phyloP scores from a whole-genome alignment of 2,329 filamentous ascomycete genomes.

The Penicillium sclerotigenum region DNA sequence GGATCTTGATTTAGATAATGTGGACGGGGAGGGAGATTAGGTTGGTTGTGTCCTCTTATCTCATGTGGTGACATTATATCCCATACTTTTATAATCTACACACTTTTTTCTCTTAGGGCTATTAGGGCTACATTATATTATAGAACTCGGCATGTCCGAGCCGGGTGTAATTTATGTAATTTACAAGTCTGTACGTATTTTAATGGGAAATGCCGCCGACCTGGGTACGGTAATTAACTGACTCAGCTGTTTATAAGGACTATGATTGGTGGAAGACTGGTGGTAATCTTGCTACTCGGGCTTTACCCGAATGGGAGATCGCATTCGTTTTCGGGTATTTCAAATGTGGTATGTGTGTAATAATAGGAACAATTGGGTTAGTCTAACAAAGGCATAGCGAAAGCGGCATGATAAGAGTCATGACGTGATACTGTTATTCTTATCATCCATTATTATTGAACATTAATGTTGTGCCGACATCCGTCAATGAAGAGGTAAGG shows the following conservation, averaged over 20 bases:
- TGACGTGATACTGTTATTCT: conserved; percentile 22
- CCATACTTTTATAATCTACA: background rate
- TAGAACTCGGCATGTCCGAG: conserved; percentile 9
- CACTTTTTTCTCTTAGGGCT: background rate
- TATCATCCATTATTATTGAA: background rate
- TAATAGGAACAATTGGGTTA: background rate
- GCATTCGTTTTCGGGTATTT: conserved; percentile 11
- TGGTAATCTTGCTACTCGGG: background rate
- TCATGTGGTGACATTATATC: background rate
- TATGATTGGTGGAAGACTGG: conserved; percentile 14
- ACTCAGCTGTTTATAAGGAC: conserved; percentile 8
- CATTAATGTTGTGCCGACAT: conserved; percentile 11
- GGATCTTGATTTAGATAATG: background rate
- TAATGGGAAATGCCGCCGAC: background rate
- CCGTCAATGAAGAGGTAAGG: background rate
- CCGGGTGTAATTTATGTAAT: background rate
- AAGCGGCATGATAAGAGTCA: conserved; percentile 23
- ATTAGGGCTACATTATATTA: too few species aligned
- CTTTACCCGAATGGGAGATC: conserved; percentile 20
- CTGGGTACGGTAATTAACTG: background rate
- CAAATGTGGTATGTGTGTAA: background rate
- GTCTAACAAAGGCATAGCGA: conserved; percentile 14
- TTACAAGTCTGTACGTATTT: background rate
- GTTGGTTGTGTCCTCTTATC: background rate
- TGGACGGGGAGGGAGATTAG: background rate